Percentiles rank a stretch among this genome's conserved stretches.
phyloP scores from a whole-genome alignment of 75 land plant species.

The Sequoiadendron giganteum region DNA sequence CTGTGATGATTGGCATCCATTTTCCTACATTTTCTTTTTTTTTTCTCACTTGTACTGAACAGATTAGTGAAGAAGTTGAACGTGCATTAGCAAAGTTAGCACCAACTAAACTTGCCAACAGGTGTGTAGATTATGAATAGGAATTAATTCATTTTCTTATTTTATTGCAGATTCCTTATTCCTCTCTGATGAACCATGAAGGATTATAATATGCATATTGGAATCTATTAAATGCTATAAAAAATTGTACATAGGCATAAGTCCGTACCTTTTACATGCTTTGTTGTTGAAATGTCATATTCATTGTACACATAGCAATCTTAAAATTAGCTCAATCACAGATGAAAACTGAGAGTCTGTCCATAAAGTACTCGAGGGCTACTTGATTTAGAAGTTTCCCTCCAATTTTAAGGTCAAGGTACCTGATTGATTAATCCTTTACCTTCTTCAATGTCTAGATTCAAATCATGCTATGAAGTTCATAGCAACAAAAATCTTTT shows the following conservation, averaged over 20 bases:
- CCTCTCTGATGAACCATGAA: background rate
- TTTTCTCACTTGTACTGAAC: slow-evolving; percentile 8
- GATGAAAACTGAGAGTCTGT: no score
- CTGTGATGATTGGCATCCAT: background rate
- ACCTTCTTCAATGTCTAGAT: no score
- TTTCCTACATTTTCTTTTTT: background rate
- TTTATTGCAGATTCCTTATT: background rate
- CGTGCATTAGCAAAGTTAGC: slow-evolving; percentile 89
- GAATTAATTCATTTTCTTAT: background rate
- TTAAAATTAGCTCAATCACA: background rate
- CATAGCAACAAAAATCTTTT: no score
- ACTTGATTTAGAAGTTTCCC: no score
- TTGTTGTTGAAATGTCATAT: background rate
- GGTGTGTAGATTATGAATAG: slow-evolving; percentile 28
- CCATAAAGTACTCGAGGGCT: no score
- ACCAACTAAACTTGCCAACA: slow-evolving; percentile 59
- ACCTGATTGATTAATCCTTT: no score
- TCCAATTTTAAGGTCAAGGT: no score
- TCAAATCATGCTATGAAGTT: no score
- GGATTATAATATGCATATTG: background rate
- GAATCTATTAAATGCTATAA: background rate
- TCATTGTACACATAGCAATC: background rate
- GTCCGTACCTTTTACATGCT: background rate
- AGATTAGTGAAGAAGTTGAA: slow-evolving; percentile 99
- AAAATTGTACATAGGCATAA: background rate